These are phyloP conservation scores for Curvularia spicifera DNA, from an alignment of 2,329 filamentous ascomycete genomes.

Conservation along the genomic window DNA sequence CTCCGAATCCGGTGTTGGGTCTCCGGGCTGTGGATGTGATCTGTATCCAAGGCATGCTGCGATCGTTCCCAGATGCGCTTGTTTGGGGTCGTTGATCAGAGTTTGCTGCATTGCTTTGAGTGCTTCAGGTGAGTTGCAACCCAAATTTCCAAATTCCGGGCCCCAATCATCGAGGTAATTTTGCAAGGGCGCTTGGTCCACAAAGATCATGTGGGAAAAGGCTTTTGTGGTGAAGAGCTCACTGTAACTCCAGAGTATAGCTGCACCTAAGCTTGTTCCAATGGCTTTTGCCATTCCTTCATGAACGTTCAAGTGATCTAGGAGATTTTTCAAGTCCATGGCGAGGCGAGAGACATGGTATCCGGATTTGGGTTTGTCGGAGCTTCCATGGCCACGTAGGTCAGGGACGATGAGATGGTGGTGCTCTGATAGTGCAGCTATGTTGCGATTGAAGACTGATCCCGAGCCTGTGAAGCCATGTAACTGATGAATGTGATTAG, in stretches of 20 bases:
- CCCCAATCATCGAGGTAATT: conserved; percentile 37
- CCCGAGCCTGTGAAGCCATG: conserved; percentile 39
- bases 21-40: conserved; percentile 25
- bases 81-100: conserved; percentile 18
- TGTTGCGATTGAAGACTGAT: conserved; percentile 30
- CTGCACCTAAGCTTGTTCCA: conserved; percentile 31
- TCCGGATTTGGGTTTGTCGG: conserved; percentile 32
- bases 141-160: conserved; percentile 28
- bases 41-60: conserved; percentile 34
- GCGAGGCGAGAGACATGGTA: conserved; percentile 40
- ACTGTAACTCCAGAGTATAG: conserved; percentile 37
- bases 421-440: conserved; percentile 13
- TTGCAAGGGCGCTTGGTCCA: conserved; percentile 40
- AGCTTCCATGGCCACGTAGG: conserved; percentile 36
- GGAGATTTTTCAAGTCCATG: conserved; percentile 33
- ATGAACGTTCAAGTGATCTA: conserved; percentile 26
- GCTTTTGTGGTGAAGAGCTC: conserved; percentile 32
- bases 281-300: conserved; percentile 21
- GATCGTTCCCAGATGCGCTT: conserved; percentile 32
- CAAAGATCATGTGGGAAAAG: conserved; percentile 35
- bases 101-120: conserved; percentile 24
- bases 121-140: conserved; percentile 27
- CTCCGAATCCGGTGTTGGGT: conserved; percentile 15
- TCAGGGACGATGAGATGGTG: conserved; percentile 28
- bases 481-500: conserved; percentile 19